A percentile compares a stretch with the other conserved stretches of the same genome.
Evolutionary conservation across 2,329 filamentous ascomycete species (phyloP).

Genomic region (Cryphonectria carpinicola): DNA sequence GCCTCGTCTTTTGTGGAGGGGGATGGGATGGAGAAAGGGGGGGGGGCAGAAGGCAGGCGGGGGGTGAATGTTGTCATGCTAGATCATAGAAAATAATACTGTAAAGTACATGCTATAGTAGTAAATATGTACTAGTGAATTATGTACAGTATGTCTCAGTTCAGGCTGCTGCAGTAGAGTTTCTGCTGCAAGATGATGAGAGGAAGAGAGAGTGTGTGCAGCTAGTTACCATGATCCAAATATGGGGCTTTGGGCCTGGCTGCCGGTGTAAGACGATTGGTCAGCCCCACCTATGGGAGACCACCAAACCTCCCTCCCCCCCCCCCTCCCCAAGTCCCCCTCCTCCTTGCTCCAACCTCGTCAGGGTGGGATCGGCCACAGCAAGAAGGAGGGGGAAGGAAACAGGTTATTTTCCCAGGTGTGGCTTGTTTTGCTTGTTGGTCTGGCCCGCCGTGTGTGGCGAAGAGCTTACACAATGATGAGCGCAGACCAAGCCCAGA

Average conservation of each 20-base stretch:
- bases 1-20: background rate
- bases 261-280: conserved; percentile 29
- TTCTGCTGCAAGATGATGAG: background rate
- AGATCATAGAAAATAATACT: background rate
- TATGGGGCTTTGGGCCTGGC: conserved; percentile 1
- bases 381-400: conserved; percentile 15
- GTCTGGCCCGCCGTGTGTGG: conserved; percentile 22
- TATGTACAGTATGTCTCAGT: background rate
- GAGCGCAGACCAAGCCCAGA: conserved; percentile 5
- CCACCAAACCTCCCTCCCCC: too few relatives aligned
- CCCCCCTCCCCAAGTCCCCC: too few relatives aligned
- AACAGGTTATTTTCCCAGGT: conserved; percentile 31
- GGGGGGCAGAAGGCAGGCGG: too few relatives aligned
- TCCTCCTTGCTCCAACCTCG: background rate
- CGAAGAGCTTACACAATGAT: conserved; percentile 29
- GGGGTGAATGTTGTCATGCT: background rate
- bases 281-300: conserved; percentile 7
- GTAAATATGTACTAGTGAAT: background rate
- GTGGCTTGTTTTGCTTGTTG: conserved; percentile 32
- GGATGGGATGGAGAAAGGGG: too few relatives aligned
- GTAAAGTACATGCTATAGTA: background rate
- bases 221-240: background rate
- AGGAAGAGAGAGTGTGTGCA: background rate
- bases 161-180: background rate
- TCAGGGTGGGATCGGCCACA: conserved; percentile 25